Evolutionary conservation across 805 yeast genomes (phyloP), one percentile per base, ranked within the genome.

Genomic region (Candida maris): DNA sequence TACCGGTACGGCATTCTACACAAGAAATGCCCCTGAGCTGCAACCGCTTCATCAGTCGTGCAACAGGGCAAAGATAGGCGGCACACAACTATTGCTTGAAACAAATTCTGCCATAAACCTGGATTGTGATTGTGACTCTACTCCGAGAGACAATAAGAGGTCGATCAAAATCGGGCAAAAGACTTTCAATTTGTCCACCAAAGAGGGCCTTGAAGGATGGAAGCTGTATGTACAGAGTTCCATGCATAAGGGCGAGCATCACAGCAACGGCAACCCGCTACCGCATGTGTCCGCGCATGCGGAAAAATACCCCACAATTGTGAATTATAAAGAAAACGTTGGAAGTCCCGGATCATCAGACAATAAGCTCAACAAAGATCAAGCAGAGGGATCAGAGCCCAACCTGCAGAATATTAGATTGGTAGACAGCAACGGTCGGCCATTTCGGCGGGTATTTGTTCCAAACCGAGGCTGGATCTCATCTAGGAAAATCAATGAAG

Each of bases 391-490:
- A 9, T 21, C 12, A 12, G 12, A 21, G 16, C 14, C 25, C 18
- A 39, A 38, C 24, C 19, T 37, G 16, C 27, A 32, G 10, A 37
- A 20, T n/a, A 22, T 48, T 24, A 37, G 38, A 49, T 25, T 36
- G 28, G 35, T 41, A 2, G 73, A 67, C 42, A 54, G 51, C 25
- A 53, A 62, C 28, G 75, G 74, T 1, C 64, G 61, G 28, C 65
- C 62, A 5, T 65, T 63, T 34, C 59, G 70, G 32, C 48, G 81
- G 22, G 49, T 72, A 3, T 71, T 66, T 40, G 59, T 74, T 21
- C 77, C 75, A 1, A 68, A 68, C 8, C 51, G 67, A 27, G 79
- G 81, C 0, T 75, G 81, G 81, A 56, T 69, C 1, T 42, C 52
- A 3, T 42, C 51, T 1, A 35, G 37, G 8, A 44, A 41, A 34